Base-by-base conservation (phyloP, 2,329 filamentous ascomycete genomes). In the Colletotrichum spinosum region DNA sequence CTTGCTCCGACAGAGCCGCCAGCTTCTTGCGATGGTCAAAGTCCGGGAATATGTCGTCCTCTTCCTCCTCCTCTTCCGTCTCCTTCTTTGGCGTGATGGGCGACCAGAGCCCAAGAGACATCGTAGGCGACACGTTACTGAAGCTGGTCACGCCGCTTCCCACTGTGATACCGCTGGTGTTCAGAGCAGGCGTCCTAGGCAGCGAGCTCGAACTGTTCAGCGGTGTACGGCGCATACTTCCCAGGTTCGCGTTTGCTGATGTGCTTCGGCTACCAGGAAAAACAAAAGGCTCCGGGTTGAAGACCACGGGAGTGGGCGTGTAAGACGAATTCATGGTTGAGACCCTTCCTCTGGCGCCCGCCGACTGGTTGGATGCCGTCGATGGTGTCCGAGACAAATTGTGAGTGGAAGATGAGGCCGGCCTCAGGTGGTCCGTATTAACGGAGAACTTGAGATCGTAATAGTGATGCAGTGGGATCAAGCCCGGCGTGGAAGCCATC, bases 381-480 rank as follows among this genome's bases (percentile, higher is more conserved):
- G 79, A 78, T 9, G 65, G 72, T 41, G 65, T 72, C 58, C 70
- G 73, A 62, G 68, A 73, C 11, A 69, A 48, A 7, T 73, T 70
- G 8, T 75, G 71, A 1, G 80, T 75, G 2, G 78, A 73, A 0
- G 77, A 73, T 0, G 74, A 72, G 4, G 74, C 68, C 2, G 84
- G 80, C 6, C 88, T 85, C 3, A 95, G 79, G 72, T 96, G 92
- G 38, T 94, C 92, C 0, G 88, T 90, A 59, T 88, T 93, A 37
- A 91, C 91, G n/a, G 91, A 85, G 12, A 94, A 77, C 68, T 88
- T 89, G 70, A 95, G 86, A 65, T 94, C 91, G 73, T 93, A 95
- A 59, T 88, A 81, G 15, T 90, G 82, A 53, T 88, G 82, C 5
- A 89, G 80, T 0, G 79, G 78, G 67, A 86, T 76, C 75, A 78